These are phyloP conservation scores for Nakazawaea populi DNA, from an alignment of 805 yeast genomes.

Conservation along the genomic window DNA sequence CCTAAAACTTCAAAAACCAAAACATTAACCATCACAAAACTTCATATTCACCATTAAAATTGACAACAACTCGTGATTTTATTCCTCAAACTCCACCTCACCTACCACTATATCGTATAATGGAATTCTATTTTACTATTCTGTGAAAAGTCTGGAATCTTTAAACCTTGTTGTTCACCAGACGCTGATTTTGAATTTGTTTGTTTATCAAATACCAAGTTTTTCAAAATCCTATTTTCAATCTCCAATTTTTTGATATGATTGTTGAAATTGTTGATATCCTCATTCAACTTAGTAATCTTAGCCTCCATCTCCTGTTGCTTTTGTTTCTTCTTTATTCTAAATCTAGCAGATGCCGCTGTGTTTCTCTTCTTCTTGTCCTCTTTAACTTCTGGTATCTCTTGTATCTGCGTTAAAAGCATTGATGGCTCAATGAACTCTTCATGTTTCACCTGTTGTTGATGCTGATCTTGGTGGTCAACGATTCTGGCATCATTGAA, in stretches of 20 bases:
- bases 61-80: background rate
- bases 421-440: background rate
- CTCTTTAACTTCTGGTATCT: constrained; percentile 8
- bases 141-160: background rate
- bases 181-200: background rate
- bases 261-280: constrained; percentile 36
- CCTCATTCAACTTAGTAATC: constrained; percentile 35
- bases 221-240: constrained; percentile 55
- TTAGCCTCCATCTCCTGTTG: constrained; percentile 54
- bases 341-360: constrained; percentile 60
- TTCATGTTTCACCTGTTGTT: background rate
- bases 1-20: background rate
- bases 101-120: background rate
- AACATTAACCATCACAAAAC: background rate
- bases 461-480: background rate
- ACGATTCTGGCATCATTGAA: background rate
- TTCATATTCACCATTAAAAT: background rate
- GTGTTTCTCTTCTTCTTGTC: constrained; percentile 58
- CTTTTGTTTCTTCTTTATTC: constrained; percentile 54
- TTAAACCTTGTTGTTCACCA: background rate
- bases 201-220: constrained; percentile 44
- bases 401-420: background rate
- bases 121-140: constrained; percentile 3
- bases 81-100: background rate
- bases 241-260: constrained; percentile 50